phyloP scores from a whole-genome alignment of 108 stramenopile species.

The Fistulifera solaris region DNA sequence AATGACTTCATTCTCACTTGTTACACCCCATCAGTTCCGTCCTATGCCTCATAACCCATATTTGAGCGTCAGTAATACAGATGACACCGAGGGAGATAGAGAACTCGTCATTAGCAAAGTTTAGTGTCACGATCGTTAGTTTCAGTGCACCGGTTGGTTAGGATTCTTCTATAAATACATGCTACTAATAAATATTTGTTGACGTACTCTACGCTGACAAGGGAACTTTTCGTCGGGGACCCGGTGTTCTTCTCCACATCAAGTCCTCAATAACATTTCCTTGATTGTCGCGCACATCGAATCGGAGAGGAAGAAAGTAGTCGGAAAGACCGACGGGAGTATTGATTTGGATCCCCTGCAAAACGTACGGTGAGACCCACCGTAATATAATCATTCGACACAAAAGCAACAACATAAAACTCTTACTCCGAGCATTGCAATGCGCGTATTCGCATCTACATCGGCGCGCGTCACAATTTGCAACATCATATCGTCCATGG shows the following conservation, averaged over 20 bases:
- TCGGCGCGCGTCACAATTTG: constrained; percentile 36
- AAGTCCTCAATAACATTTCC: constrained; percentile 3
- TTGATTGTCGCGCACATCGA: constrained; percentile 18
- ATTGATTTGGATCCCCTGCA: constrained; percentile 33
- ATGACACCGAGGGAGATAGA: not conserved
- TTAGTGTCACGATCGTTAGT: too few species aligned
- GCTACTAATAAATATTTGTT: too few species aligned
- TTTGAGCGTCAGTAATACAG: constrained; percentile 16
- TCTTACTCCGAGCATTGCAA: constrained; percentile 31
- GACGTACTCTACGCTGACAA: too few species aligned
- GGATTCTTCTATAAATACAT: too few species aligned
- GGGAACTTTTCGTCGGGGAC: too few species aligned
- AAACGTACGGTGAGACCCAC: not conserved
- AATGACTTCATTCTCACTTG: too few species aligned
- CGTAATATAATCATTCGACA: too few species aligned
- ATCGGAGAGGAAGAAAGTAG: constrained; percentile 26
- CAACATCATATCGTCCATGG: constrained; percentile 34
- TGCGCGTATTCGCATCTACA: constrained; percentile 34
- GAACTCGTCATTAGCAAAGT: constrained; percentile 9
- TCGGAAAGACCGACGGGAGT: constrained; percentile 17
- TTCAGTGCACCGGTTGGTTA: too few species aligned
- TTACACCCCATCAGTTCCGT: not conserved
- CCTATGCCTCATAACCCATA: constrained; percentile 67
- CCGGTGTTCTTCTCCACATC: constrained; percentile 13
- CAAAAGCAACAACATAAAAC: constrained; percentile 5